These are phyloP conservation scores for Globisporangium camurandrum DNA, from an alignment of 352 stramenopile genomes.

Conservation along the genomic window DNA sequence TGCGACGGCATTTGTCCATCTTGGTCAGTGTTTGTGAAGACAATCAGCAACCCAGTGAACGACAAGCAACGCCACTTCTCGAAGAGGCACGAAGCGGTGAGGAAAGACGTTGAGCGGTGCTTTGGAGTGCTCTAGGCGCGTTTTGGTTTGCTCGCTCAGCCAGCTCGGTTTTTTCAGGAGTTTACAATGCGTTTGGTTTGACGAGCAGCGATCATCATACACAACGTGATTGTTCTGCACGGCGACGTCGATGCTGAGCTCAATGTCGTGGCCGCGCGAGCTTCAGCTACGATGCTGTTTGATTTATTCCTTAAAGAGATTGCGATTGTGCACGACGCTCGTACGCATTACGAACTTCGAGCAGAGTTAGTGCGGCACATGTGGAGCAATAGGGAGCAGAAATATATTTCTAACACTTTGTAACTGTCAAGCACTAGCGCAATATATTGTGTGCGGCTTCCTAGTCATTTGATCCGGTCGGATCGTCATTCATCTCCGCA, in stretches of 20 bases:
- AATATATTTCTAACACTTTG: no score
- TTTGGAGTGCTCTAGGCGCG: slow-evolving; percentile 17
- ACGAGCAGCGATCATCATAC: slow-evolving; percentile 10
- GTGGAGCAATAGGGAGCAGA: no score
- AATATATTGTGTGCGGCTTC: no score
- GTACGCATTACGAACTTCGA: no score
- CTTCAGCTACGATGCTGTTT: not conserved
- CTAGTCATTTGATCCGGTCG: no score
- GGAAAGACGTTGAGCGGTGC: slow-evolving; percentile 23
- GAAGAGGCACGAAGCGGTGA: slow-evolving; percentile 12
- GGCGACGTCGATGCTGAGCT: not conserved
- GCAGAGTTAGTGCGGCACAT: no score
- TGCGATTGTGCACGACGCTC: no score
- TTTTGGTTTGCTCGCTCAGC: slow-evolving; percentile 1
- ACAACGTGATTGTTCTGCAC: slow-evolving; percentile 17
- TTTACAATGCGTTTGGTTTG: not conserved
- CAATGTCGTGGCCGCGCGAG: no score
- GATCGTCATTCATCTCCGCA: no score
- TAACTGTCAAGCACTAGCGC: no score
- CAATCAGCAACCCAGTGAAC: slow-evolving; percentile 4
- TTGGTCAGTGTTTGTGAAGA: slow-evolving; percentile 19
- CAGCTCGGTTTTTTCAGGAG: not conserved
- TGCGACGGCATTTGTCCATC: slow-evolving; percentile 18
- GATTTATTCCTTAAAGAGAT: no score
- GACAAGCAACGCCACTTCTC: slow-evolving; percentile 1